Evolutionary conservation across 768 basidiomycete species (phyloP), one percentile per base, ranked within the genome.

Genomic region (Phanerochaete carnosa): DNA sequence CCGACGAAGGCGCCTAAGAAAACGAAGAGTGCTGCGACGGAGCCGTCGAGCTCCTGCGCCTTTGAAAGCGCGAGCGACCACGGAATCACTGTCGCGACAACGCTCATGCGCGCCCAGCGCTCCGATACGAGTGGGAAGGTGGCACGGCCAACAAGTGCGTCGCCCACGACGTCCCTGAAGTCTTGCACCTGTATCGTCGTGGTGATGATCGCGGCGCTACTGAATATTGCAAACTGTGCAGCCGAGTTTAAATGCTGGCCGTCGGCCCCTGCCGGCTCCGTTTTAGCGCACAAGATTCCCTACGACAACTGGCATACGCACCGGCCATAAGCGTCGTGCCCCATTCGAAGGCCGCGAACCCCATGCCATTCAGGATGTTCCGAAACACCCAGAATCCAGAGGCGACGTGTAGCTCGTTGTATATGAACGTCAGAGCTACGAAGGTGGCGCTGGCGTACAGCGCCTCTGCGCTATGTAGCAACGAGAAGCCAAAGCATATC

Each of bases 251-350:
- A 52, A 30, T 58, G 49, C 8, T 62, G 57, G 39, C 64, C 65
- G 45, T 69, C 59, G 11, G 67, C 66, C 43, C 72, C 73, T 74
- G 53, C 26, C 45, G 15, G 22, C n/a, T 7, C 13, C 23, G 37
- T 15, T 13, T 3, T 30, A 29, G 25, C 26, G 23, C n/a, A 13
- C 29, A 11, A 19, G 49, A 28, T 3, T 16, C 23, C 49, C 16
- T 51, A 22, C 30, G n/a, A 23, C 22, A 16, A 22, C n/a, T n/a
- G n/a, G 37, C n/a, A 11, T 9, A 65, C 74, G 5, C 60, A 74
- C 78, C 69, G 19, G 77, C 71, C n/a, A 74, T 55, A 13, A 76
- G 63, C 9, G 75, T 75, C 4, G 73, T 74, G 13, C 77, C 77
- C 0, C 69, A 66, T 59, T 79, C 74, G 55, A 79, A 77, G 45